These are phyloP conservation scores for Podospora pseudoanserina DNA, from an alignment of 495 filamentous ascomycete genomes.

Conservation along the genomic window DNA sequence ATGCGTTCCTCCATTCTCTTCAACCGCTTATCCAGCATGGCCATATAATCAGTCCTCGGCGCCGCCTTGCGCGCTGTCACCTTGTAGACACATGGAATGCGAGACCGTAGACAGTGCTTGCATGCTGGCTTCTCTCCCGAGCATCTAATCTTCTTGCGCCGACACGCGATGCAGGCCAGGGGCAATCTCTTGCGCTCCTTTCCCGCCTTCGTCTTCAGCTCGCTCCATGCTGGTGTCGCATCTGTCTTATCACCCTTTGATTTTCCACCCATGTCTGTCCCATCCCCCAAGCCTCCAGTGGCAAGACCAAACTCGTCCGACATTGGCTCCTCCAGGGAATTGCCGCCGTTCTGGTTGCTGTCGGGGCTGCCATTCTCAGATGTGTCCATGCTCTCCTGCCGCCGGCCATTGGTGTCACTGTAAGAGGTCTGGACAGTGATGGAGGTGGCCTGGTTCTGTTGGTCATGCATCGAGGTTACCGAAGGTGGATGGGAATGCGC, in stretches of 20 bases:
- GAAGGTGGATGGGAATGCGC: slow-evolving; percentile 34
- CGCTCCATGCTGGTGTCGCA: slow-evolving; percentile 75
- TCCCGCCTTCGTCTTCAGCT: slow-evolving; percentile 95
- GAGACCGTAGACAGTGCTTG: slow-evolving; percentile 89
- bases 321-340: slow-evolving; percentile 47
- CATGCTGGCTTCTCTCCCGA: slow-evolving; percentile 97
- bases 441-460: slow-evolving; percentile 38
- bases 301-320: slow-evolving; percentile 53
- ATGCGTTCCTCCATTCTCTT: slow-evolving; percentile 97
- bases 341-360: slow-evolving; percentile 44
- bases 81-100: slow-evolving; percentile 98
- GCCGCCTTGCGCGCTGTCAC: slow-evolving; percentile 91
- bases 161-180: slow-evolving; percentile 91
- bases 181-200: slow-evolving; percentile 94
- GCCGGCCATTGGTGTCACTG: slow-evolving; percentile 19
- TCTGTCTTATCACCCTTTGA: slow-evolving; percentile 56
- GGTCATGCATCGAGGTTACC: slow-evolving; percentile 40
- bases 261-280: slow-evolving; percentile 48
- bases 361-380: slow-evolving; percentile 49
- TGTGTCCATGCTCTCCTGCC: slow-evolving; percentile 36
- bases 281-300: slow-evolving; percentile 43
- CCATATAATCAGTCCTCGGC: slow-evolving; percentile 98
- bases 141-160: slow-evolving; percentile 96
- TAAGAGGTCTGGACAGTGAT: slow-evolving; percentile 34
- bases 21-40: slow-evolving; percentile 90